Evolutionary conservation across 2,329 filamentous ascomycete genomes (phyloP).

Genomic region (Alternaria ethzedia): DNA sequence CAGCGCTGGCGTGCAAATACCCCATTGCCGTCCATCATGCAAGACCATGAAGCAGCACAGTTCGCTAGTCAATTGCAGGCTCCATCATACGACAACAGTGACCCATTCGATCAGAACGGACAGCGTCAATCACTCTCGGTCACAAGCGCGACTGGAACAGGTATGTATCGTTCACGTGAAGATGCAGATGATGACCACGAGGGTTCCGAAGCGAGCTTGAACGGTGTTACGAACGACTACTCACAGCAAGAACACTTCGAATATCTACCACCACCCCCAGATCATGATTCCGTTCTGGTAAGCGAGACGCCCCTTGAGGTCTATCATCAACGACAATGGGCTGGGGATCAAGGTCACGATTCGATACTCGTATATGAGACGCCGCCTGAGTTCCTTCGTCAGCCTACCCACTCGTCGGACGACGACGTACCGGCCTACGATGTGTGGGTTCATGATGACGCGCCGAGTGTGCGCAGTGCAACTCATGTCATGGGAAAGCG

Average conservation of each 20-base stretch:
- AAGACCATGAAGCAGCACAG: conserved; percentile 9
- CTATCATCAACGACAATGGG: background rate
- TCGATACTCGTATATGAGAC: conserved; percentile 15
- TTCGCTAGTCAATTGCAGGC: conserved; percentile 12
- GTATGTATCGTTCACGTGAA: background rate
- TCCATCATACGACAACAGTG: background rate
- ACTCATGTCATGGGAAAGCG: background rate
- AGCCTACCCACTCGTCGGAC: background rate
- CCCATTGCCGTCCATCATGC: conserved; percentile 19
- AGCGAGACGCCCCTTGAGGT: conserved; percentile 1
- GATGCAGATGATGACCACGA: background rate
- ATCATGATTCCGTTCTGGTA: background rate
- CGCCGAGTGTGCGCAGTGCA: background rate
- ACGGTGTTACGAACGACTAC: background rate
- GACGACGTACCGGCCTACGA: background rate
- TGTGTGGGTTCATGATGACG: background rate
- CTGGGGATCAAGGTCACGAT: background rate
- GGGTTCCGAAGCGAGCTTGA: conserved; percentile 1
- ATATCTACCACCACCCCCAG: background rate
- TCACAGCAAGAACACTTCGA: background rate
- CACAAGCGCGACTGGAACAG: background rate
- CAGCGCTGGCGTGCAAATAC: conserved; percentile 15
- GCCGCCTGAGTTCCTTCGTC: conserved; percentile 1
- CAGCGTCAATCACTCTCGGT: background rate
- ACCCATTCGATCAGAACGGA: background rate